Percentiles rank a stretch among this genome's conserved stretches.
Evolutionary conservation across 2,329 filamentous ascomycete species (phyloP).

Genomic region (Claviceps pusilla): DNA sequence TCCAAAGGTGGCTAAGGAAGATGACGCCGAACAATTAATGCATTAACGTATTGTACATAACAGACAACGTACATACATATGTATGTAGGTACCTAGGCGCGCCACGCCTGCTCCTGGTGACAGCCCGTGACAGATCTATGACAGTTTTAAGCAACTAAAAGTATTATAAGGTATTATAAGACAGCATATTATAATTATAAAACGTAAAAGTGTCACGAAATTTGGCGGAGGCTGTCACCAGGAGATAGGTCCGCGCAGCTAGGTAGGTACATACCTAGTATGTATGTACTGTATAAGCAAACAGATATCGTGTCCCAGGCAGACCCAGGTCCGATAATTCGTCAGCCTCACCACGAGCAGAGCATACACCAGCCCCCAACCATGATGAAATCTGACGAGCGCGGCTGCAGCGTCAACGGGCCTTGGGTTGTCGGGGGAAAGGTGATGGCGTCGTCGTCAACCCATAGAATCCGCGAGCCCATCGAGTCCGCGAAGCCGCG

Average conservation of each 20-base stretch:
- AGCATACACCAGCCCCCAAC: not conserved
- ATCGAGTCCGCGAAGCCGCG: not conserved
- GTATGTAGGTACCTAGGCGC: too few relatives aligned
- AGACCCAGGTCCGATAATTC: not conserved
- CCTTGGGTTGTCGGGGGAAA: not conserved
- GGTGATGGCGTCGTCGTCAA: constrained; percentile 6
- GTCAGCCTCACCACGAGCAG: not conserved
- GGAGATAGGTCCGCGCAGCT: too few relatives aligned
- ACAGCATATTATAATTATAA: too few relatives aligned
- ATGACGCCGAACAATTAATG: not conserved
- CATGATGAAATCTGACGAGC: not conserved
- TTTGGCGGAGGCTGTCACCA: too few relatives aligned
- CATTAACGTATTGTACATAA: not conserved
- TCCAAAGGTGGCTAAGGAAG: not conserved
- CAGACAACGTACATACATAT: not conserved
- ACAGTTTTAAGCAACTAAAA: too few relatives aligned
- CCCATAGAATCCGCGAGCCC: constrained; percentile 1
- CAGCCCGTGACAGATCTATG: too few relatives aligned
- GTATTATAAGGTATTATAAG: too few relatives aligned
- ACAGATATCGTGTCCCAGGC: not conserved
- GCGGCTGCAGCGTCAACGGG: not conserved
- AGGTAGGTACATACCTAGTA: too few relatives aligned
- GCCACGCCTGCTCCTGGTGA: too few relatives aligned
- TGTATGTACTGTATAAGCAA: too few relatives aligned
- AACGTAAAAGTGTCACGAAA: too few relatives aligned